phyloP scores from a whole-genome alignment of 2,329 filamentous ascomycete species.

The Penicillium janthinellum region DNA sequence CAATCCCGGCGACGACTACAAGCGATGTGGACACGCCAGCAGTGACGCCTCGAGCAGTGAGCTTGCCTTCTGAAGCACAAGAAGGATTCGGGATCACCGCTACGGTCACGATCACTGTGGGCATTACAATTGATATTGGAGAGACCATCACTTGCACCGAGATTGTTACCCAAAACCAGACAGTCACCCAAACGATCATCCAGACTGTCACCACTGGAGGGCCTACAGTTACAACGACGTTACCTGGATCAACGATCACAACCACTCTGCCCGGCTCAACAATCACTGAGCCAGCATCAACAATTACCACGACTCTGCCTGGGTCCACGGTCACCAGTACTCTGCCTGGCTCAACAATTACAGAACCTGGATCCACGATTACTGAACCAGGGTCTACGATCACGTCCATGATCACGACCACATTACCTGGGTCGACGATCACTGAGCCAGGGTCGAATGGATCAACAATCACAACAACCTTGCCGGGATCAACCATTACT shows the following conservation, averaged over 20 bases:
- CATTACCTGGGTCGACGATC: not conserved
- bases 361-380: not conserved
- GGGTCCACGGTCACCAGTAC: not conserved
- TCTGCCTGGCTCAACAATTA: conserved; percentile 3
- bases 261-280: no score
- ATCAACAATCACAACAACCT: not conserved
- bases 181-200: not conserved
- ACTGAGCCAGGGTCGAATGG: not conserved
- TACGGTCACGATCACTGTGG: not conserved
- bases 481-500: not conserved
- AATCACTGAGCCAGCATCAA: not conserved
- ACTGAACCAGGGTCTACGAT: not conserved
- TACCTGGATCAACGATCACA: no score
- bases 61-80: not conserved
- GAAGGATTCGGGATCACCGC: no score
- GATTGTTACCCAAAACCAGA: not conserved
- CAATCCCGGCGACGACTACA: not conserved
- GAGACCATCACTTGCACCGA: not conserved
- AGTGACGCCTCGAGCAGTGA: not conserved
- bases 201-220: not conserved
- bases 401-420: not conserved
- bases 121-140: not conserved
- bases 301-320: not conserved
- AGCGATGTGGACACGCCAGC: not conserved
- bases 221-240: no score